Conservation (phyloP, 2,329 filamentous ascomycete species). For the Septoria petroselini region DNA sequence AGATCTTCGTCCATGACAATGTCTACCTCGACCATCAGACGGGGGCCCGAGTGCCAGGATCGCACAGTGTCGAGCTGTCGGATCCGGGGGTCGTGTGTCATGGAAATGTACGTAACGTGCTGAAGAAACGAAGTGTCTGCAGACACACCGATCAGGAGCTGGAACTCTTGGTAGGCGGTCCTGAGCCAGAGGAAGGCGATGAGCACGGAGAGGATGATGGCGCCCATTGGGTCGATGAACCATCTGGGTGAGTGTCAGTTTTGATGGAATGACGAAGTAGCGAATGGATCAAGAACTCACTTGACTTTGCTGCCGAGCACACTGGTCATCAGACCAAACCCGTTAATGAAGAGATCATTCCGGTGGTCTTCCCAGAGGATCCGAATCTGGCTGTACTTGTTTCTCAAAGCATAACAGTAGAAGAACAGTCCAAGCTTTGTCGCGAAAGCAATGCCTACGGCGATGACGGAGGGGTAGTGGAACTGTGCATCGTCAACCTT, state of each 20-base stretch:
- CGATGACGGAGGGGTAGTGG: conserved; percentile 78
- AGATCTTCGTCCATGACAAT: conserved; percentile 82
- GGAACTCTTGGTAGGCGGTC: conserved; percentile 84
- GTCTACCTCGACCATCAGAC: conserved; percentile 92
- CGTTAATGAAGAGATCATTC: conserved; percentile 96
- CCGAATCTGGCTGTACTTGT: conserved; percentile 85
- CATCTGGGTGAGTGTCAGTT: conserved; percentile 48
- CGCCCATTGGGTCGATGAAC: conserved; percentile 95
- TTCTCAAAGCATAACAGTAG: conserved; percentile 87
- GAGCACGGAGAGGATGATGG: conserved; percentile 74
- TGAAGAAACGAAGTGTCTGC: conserved; percentile 83
- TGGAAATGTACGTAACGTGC: conserved; percentile 89
- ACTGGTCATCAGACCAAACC: conserved; percentile 79
- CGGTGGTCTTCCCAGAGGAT: conserved; percentile 97
- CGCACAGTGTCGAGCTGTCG: conserved; percentile 90
- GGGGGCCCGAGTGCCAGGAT: conserved; percentile 83
- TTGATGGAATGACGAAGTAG: background rate
- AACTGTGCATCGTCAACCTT: conserved; percentile 59
- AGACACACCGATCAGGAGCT: conserved; percentile 84
- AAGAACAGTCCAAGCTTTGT: conserved; percentile 83
- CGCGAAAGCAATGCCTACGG: conserved; percentile 75
- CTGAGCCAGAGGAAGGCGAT: conserved; percentile 78
- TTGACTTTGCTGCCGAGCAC: conserved; percentile 83
- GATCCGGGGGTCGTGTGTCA: conserved; percentile 83
- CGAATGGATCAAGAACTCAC: conserved; percentile 14